Evolutionary conservation across 352 stramenopile genomes (phyloP), one percentile per base, ranked within the genome.

Genomic region (Lagenidium giganteum): DNA sequence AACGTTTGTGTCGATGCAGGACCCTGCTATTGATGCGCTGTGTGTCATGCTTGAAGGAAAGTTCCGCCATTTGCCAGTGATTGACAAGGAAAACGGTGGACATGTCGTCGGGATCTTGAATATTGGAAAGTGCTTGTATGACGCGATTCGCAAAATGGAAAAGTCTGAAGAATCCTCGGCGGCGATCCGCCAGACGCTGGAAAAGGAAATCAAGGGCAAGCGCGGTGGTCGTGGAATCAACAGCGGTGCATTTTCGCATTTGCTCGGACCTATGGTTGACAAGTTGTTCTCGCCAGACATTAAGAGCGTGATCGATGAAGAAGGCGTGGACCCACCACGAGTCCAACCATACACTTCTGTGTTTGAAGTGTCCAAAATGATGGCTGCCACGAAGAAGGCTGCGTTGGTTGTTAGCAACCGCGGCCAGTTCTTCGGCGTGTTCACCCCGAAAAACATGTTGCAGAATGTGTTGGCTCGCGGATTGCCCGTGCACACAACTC

Each of bases 61-160:
- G 31, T 95, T 95, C 51, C 81, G 83, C 24, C 83, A 95, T 39
- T 47, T 93, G 31, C 84, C 84, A 8, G 85, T 95, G 9, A 73
- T 93, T 1, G 81, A 93, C 37, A n/a, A n/a, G n/a, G n/a, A n/a
- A n/a, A 74, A 66, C 35, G 62, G 71, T 17, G 85, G 82, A 0
- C 80, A 76, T 1, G 92, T 99, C 5, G 90, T 98, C 5, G 96
- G 96, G 9, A 85, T 99, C 30, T 61, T 99, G 17, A 96, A 98
- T 68, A 99, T 99, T 67, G 95, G 92, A 9, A 98, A 98, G 62
- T 99, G 96, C 51, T 50, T 99, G 47, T 98, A 99, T 71, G 95
- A 99, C 70, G 96, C 95, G 3, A 98, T 99, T 42, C 76, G 74
- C 5, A 98, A 98, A 54, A 95, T 99, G 57, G 96, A 99, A 56